A percentile compares a stretch with the other conserved stretches of the same genome.
phyloP scores from a whole-genome alignment of 495 filamentous ascomycete genomes.

The Hypoxylon fuscum region DNA sequence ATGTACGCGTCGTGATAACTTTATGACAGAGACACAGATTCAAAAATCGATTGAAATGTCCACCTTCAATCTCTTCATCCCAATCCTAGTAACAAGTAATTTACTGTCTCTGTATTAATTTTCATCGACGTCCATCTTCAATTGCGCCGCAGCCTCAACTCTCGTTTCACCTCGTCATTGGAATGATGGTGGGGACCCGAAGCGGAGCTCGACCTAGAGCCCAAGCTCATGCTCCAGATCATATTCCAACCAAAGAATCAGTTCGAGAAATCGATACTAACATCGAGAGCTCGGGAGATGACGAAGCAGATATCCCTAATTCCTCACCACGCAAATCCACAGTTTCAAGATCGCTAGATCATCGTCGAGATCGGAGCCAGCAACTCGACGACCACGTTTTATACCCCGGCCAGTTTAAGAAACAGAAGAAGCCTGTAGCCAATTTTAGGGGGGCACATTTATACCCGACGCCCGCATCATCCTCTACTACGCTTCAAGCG shows the following conservation, averaged over 20 bases:
- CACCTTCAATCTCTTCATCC: background rate
- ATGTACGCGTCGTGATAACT: background rate
- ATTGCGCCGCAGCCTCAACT: background rate
- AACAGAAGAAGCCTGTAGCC: conserved; percentile 19
- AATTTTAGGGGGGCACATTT: background rate
- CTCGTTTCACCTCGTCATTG: background rate
- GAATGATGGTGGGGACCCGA: conserved; percentile 29
- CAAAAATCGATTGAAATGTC: background rate
- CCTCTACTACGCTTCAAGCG: background rate
- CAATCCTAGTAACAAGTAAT: no score
- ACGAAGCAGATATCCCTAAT: conserved; percentile 18
- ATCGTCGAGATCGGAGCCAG: conserved; percentile 13
- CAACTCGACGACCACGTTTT: conserved; percentile 2
- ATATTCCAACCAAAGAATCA: background rate
- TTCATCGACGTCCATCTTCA: background rate
- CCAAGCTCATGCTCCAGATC: conserved; percentile 10
- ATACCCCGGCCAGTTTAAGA: conserved; percentile 21
- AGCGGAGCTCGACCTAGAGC: conserved; percentile 15
- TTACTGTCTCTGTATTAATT: no score
- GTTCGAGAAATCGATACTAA: conserved; percentile 1
- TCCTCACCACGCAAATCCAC: conserved; percentile 6
- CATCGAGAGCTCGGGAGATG: conserved; percentile 29
- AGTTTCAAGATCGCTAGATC: conserved; percentile 6
- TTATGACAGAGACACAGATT: background rate
- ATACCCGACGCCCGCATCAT: conserved; percentile 3